phyloP scores from a whole-genome alignment of 768 basidiomycete species.

The Suillus hirtellus region DNA sequence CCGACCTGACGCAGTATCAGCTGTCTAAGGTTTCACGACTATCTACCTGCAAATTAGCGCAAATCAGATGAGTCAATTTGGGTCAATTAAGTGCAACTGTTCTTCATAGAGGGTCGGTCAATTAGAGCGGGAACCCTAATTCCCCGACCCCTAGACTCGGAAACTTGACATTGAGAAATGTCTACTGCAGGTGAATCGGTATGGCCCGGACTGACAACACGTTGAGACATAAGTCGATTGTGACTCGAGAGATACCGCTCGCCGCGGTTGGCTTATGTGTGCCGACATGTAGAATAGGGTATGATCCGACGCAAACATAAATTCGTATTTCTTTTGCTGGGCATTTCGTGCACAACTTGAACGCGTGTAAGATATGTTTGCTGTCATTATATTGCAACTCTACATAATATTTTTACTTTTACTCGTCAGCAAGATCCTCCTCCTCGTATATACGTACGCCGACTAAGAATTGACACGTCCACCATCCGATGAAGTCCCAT shows the following conservation, averaged over 20 bases:
- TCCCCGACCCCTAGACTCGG: no score
- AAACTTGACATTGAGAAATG: no score
- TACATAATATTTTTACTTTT: neutral
- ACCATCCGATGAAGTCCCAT: constrained; percentile 23
- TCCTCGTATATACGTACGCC: neutral
- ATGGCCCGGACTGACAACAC: neutral
- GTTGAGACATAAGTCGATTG: neutral
- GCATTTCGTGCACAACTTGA: neutral
- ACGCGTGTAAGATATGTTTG: neutral
- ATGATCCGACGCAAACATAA: neutral
- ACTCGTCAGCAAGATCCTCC: neutral
- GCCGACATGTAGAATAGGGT: neutral
- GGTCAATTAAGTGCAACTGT: no score
- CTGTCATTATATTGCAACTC: neutral
- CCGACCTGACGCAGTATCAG: no score
- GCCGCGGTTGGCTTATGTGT: neutral
- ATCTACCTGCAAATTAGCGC: no score
- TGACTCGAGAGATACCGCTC: neutral
- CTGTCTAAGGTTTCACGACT: no score
- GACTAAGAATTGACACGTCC: neutral
- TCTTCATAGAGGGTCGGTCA: no score
- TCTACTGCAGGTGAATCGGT: neutral
- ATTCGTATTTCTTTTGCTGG: neutral
- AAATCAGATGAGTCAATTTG: no score
- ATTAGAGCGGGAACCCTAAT: no score